These are phyloP conservation scores for Cunninghamia lanceolata DNA, from an alignment of 75 land plant genomes.

Conservation along the genomic window DNA sequence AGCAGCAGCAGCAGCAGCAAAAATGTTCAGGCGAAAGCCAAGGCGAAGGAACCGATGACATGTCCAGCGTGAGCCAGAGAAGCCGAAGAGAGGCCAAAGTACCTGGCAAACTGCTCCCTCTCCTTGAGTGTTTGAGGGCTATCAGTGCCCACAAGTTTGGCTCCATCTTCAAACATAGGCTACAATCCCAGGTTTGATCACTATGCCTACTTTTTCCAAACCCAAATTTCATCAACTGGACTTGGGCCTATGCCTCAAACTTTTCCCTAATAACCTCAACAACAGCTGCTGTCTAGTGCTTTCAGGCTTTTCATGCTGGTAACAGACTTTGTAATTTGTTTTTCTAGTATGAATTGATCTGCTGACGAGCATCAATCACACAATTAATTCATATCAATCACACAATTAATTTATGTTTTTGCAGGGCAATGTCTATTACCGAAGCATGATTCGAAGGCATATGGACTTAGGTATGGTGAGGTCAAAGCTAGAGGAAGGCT, in stretches of 20 bases:
- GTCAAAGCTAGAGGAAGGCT: constrained; percentile 49
- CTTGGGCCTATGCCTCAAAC: neutral
- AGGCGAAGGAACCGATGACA: constrained; percentile 43
- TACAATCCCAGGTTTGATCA: constrained; percentile 46
- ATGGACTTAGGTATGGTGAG: constrained; percentile 58
- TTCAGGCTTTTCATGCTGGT: neutral
- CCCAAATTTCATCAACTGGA: neutral
- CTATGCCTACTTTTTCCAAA: neutral
- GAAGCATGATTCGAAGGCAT: constrained; percentile 55
- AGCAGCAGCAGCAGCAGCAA: constrained; percentile 10
- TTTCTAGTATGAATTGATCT: constrained; percentile 2
- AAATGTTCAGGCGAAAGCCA: constrained; percentile 25
- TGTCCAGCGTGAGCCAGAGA: constrained; percentile 36
- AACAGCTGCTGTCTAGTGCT: neutral
- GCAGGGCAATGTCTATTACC: constrained; percentile 45
- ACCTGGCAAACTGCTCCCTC: constrained; percentile 36
- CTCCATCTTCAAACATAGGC: constrained; percentile 60
- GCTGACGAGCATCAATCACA: neutral
- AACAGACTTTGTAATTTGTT: neutral
- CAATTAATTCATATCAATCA: neutral
- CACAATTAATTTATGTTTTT: neutral
- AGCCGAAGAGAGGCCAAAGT: constrained; percentile 26
- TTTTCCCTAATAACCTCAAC: neutral
- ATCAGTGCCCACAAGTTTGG: constrained; percentile 48
- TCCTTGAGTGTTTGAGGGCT: constrained; percentile 39